phyloP scores from a whole-genome alignment of 2,329 filamentous ascomycete species.

The Fusarium penzigii region DNA sequence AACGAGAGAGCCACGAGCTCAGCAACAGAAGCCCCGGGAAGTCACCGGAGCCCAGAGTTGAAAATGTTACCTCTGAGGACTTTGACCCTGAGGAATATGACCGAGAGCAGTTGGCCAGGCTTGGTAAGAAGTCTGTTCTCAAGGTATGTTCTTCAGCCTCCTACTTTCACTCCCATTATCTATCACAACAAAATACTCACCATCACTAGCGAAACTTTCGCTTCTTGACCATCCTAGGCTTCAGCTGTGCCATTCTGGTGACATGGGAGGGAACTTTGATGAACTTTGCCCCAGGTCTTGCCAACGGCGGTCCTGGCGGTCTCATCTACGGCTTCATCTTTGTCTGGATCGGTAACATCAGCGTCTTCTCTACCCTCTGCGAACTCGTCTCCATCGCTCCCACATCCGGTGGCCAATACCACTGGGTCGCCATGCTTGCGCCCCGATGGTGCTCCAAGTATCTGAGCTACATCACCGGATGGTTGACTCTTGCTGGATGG shows the following conservation, averaged over 20 bases:
- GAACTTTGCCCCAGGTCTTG: conserved; percentile 27
- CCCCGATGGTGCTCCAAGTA: conserved; percentile 31
- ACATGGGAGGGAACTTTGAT: conserved; percentile 31
- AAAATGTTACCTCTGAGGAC: conserved; percentile 1
- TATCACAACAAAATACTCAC: not conserved
- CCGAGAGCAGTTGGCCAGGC: conserved; percentile 20
- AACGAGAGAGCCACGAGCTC: conserved; percentile 6
- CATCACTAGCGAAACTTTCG: conserved; percentile 23
- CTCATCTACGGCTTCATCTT: conserved; percentile 54
- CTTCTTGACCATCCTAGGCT: conserved; percentile 27
- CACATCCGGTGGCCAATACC: conserved; percentile 24
- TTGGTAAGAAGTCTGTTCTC: conserved; percentile 26
- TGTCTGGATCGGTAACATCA: conserved; percentile 47
- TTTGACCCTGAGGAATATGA: conserved; percentile 24
- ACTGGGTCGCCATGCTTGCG: conserved; percentile 28
- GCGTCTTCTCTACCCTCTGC: conserved; percentile 24
- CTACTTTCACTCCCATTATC: not conserved
- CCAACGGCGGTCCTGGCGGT: conserved; percentile 34
- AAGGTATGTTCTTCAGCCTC: conserved; percentile 10
- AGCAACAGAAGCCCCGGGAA: conserved; percentile 9
- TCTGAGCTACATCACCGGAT: conserved; percentile 29
- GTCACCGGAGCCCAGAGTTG: conserved; percentile 3
- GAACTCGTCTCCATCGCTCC: conserved; percentile 27
- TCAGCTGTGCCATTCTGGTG: conserved; percentile 29
- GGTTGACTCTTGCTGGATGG: conserved; percentile 30